Conservation (phyloP, 768 basidiomycete genomes). For the Cystobasidium ongulense region DNA sequence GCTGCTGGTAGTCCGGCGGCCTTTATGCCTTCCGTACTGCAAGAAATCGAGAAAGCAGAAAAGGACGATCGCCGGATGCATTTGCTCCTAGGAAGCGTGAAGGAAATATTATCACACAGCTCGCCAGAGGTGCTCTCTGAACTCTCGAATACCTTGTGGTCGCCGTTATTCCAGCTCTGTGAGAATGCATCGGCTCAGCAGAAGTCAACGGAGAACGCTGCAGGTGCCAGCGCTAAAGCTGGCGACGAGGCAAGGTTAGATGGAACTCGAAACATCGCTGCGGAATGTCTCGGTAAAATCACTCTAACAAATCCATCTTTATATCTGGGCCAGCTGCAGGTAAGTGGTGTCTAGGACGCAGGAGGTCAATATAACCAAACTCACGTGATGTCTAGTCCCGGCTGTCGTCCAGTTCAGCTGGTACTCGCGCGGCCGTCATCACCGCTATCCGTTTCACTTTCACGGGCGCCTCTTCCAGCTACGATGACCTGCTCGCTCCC, state of each 20-base stretch:
- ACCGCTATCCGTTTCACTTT: constrained; percentile 87
- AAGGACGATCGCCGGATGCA: constrained; percentile 69
- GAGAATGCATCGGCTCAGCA: constrained; percentile 53
- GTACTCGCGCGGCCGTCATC: constrained; percentile 41
- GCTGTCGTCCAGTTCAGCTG: constrained; percentile 27
- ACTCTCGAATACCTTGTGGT: constrained; percentile 83
- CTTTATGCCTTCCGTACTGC: constrained; percentile 77
- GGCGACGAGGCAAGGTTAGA: constrained; percentile 21
- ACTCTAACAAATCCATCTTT: constrained; percentile 81
- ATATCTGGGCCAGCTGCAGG: constrained; percentile 87
- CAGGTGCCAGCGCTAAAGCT: constrained; percentile 17
- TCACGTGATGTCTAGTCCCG: constrained; percentile 1
- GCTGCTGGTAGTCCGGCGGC: constrained; percentile 83
- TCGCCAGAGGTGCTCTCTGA: constrained; percentile 72
- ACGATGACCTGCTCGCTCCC: constrained; percentile 82
- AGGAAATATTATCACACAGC: constrained; percentile 92
- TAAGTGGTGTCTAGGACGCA: constrained; percentile 45
- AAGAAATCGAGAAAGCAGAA: constrained; percentile 49
- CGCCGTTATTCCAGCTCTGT: constrained; percentile 81
- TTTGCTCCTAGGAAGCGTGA: constrained; percentile 79
- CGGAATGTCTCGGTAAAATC: constrained; percentile 90
- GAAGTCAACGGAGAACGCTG: constrained; percentile 8
- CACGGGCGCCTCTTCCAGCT: constrained; percentile 71
- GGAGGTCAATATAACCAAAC: not conserved
- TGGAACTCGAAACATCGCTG: constrained; percentile 63